Percentiles rank a stretch among this genome's conserved stretches.
phyloP scores from a whole-genome alignment of 768 basidiomycete genomes.

The Agrocybe praecox region DNA sequence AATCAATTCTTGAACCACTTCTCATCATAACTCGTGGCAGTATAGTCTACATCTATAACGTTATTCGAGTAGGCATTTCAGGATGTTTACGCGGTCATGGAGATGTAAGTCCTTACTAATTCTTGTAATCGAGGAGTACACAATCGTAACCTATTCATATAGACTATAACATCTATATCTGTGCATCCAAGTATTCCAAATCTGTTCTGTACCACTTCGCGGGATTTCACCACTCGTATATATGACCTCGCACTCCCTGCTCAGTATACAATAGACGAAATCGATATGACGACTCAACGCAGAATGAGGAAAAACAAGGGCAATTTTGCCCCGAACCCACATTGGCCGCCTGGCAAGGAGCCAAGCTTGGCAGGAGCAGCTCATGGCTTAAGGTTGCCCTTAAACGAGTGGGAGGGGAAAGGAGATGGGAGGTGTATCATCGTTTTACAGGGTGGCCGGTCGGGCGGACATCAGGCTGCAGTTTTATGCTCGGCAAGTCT shows the following conservation, averaged over 20 bases:
- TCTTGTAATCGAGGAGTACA: neutral
- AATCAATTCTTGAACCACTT: constrained; percentile 53
- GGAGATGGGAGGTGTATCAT: constrained; percentile 66
- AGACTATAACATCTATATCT: constrained; percentile 69
- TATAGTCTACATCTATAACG: constrained; percentile 58
- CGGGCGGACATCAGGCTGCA: constrained; percentile 74
- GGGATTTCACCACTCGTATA: constrained; percentile 70
- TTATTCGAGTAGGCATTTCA: constrained; percentile 37
- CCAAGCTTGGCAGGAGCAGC: constrained; percentile 67
- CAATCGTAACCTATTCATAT: neutral
- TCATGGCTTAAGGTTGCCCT: constrained; percentile 65
- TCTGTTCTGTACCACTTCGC: constrained; percentile 70
- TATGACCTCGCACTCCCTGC: constrained; percentile 56
- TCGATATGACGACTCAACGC: constrained; percentile 3
- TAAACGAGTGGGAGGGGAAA: constrained; percentile 58
- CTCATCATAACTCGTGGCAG: constrained; percentile 57
- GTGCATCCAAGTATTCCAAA: constrained; percentile 63
- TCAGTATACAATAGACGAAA: neutral
- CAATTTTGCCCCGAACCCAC: constrained; percentile 43
- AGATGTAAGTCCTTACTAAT: constrained; percentile 52
- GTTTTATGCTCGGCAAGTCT: constrained; percentile 62
- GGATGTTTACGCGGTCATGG: constrained; percentile 71
- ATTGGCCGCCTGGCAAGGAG: constrained; percentile 52
- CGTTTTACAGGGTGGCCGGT: constrained; percentile 68
- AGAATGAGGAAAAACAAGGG: constrained; percentile 7